Conservation (phyloP, 2,329 filamentous ascomycete genomes). For the Aspergillus ustus region DNA sequence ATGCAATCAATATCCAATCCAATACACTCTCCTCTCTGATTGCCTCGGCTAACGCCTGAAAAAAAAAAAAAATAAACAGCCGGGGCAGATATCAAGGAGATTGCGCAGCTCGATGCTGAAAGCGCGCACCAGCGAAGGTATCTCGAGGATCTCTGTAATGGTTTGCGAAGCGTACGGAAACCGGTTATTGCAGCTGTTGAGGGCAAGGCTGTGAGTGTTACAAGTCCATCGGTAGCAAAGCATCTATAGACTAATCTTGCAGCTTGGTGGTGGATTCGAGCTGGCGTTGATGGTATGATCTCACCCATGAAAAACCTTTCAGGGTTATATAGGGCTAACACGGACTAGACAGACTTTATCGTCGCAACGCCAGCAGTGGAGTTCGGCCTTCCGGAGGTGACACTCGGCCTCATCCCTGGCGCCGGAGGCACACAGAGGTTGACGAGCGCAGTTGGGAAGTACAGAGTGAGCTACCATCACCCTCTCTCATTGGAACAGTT, state of each 20-base stretch:
- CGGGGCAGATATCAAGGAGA: constrained; percentile 20
- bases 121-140: constrained; percentile 8
- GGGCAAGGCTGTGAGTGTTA: constrained; percentile 11
- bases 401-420: constrained; percentile 17
- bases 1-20: too few relatives aligned
- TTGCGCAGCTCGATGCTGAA: constrained; percentile 12
- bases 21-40: too few relatives aligned
- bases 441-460: constrained; percentile 15
- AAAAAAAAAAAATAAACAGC: too few relatives aligned
- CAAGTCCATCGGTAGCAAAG: not conserved
- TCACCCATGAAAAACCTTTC: not conserved
- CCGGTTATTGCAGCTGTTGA: constrained; percentile 18
- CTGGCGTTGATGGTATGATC: constrained; percentile 17
- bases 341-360: constrained; percentile 15
- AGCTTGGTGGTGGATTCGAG: constrained; percentile 20
- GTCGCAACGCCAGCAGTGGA: constrained; percentile 4
- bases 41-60: too few relatives aligned
- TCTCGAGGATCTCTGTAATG: constrained; percentile 18
- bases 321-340: not conserved
- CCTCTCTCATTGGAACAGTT: not conserved
- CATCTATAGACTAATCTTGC: not conserved
- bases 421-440: constrained; percentile 19
- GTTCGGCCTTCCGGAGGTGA: constrained; percentile 15
- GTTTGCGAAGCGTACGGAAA: constrained; percentile 11
- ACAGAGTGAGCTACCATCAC: not conserved